phyloP scores from a whole-genome alignment of 192 early-diverging fungal species.

The Paraglomus occultum region DNA sequence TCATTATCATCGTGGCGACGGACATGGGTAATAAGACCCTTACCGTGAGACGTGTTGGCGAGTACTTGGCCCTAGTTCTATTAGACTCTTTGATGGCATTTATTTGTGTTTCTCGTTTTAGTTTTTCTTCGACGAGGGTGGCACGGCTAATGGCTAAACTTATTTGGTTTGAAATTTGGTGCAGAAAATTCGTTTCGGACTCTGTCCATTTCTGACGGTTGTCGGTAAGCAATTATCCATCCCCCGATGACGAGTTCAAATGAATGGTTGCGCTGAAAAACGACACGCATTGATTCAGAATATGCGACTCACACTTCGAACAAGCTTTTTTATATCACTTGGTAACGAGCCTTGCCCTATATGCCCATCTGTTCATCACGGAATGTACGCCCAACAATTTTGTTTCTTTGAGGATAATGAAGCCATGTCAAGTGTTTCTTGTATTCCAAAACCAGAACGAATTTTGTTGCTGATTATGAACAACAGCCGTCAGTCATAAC shows the following conservation, averaged over 20 bases:
- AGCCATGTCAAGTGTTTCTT: slow-evolving; percentile 35
- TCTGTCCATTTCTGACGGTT: slow-evolving; percentile 29
- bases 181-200: slow-evolving; percentile 37
- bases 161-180: slow-evolving; percentile 44
- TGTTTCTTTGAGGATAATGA: slow-evolving; percentile 33
- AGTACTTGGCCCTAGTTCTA: slow-evolving; percentile 41
- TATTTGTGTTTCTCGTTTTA: slow-evolving; percentile 41
- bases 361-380: background rate
- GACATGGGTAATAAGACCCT: background rate
- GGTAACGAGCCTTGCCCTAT: too few species aligned
- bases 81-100: slow-evolving; percentile 36
- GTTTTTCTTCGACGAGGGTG: slow-evolving; percentile 38
- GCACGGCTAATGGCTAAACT: slow-evolving; percentile 41
- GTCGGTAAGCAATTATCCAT: slow-evolving; percentile 17
- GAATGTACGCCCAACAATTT: too few species aligned
- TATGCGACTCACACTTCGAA: slow-evolving; percentile 29
- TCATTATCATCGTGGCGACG: background rate
- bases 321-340: too few species aligned
- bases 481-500: slow-evolving; percentile 37
- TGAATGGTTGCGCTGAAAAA: slow-evolving; percentile 35
- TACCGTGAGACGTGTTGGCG: slow-evolving; percentile 43
- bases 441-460: slow-evolving; percentile 34
- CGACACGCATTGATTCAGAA: slow-evolving; percentile 33
- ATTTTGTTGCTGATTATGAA: slow-evolving; percentile 39
- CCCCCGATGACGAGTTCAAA: slow-evolving; percentile 32